Base-by-base conservation (phyloP, 2,329 filamentous ascomycete genomes). In the Camptophora hylomeconis region DNA sequence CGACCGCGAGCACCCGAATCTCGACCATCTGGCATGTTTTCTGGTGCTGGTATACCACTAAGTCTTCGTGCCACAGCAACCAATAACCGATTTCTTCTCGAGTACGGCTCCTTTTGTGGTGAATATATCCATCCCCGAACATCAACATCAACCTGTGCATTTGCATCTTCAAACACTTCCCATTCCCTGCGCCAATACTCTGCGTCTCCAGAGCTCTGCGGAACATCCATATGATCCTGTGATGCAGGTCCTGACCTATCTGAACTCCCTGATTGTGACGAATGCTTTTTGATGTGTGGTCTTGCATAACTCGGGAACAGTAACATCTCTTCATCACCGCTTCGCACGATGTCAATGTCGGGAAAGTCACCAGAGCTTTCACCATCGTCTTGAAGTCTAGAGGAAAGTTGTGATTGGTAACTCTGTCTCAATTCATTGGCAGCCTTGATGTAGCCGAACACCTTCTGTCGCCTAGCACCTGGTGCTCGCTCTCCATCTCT, bases 51-150 rank as follows among this genome's bases (percentile, higher is more conserved):
- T 19, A 98, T 74, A 0, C 89, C 89, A 44, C 84, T 92, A 22
- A 98, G 60, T 45, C 89, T 79, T 30, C 86, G 69, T 9, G 87
- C 87, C 14, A 95, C 63, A 1, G 86, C 82, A 30, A 98, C 73
- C 45, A 94, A 63, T 36, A 95, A 63, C 20, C 89, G 71, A 46
- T 94, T 92, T 46, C 83, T 83, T 42, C 86, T 70, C 15, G 72
- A 87, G 69, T 94, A 75, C 3, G 82, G 84, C 0, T 83, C 84
- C 41, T 67, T 69, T 46, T 87, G 81, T 11, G 87, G 87, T 20
- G 75, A 73, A 53, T 93, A 98, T 28, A 95, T 71, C 89, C 92
- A 98, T 9, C 89, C 89, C 42, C 87, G 70, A 14, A 98, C 82
- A 51, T 98, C 87, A 5, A 95, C 82, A 48, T 95, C 87, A 1